phyloP scores from a whole-genome alignment of 108 stramenopile species.

The Pseudonitzschia pungens region DNA sequence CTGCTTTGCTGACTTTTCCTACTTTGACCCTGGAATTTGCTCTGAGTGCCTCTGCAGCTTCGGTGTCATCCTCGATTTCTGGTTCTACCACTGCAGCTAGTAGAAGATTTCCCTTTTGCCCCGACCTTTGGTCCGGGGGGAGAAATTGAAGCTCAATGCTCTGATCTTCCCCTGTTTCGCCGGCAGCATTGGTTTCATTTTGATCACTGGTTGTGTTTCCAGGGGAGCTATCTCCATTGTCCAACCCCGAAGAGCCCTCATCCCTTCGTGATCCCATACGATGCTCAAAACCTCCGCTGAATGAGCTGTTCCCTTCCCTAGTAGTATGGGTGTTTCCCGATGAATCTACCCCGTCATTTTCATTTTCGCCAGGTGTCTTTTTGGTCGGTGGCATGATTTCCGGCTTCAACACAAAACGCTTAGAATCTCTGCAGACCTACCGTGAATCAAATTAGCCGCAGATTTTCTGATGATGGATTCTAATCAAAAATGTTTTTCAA shows the following conservation, averaged over 20 bases:
- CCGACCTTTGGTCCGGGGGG: conserved; percentile 33
- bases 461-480: no score
- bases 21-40: conserved; percentile 76
- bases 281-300: not conserved
- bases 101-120: conserved; percentile 22
- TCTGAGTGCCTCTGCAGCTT: conserved; percentile 75
- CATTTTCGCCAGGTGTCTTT: not conserved
- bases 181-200: not conserved
- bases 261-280: not conserved
- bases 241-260: not conserved
- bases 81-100: conserved; percentile 29
- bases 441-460: no score
- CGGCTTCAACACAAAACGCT: no score
- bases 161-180: not conserved
- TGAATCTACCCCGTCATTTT: conserved; percentile 2
- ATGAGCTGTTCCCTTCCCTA: not conserved
- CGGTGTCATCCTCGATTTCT: conserved; percentile 70
- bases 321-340: not conserved
- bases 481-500: no score
- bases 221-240: not conserved
- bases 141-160: conserved; percentile 32
- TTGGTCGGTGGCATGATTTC: no score
- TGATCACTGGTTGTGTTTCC: not conserved
- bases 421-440: no score
- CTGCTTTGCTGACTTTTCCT: conserved; percentile 62